Base-by-base conservation (phyloP, 345 rosid genomes). In the Conringia planisiliqua region DNA sequence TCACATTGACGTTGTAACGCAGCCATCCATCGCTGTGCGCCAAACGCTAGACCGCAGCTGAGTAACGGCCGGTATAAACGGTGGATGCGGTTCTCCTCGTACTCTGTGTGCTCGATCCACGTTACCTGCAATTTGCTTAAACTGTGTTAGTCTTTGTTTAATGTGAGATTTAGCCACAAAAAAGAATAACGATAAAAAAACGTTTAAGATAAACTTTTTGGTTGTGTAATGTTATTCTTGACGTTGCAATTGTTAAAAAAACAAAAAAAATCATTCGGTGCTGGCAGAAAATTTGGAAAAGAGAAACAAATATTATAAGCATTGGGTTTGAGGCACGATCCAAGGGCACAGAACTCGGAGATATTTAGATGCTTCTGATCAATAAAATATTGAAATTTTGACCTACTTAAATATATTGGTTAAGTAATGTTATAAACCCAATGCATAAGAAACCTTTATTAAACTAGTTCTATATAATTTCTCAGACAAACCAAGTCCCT, bases 61-160 rank as follows among this genome's bases (percentile, higher is more conserved):
- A 96, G 54, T 35, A 90, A 60, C 0, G 89, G 90, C 1, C 89
- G 85, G 77, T 85, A 96, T 9, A 89, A 89, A 10, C 86, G 94
- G 72, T 92, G 97, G 18, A 84, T 80, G 55, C 70, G 88, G 59
- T 79, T 85, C 68, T 89, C 97, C 0, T 92, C 99, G 43, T 90
- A 96, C 47, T 96, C 98, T 11, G 91, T 87, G 75, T 90, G 95
- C 70, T 96, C 99, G n/a, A 92, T 90, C 99, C 99, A 96, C 6
- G 95, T 92, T 44, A 96, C 98, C 99, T 96, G 76, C 78, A 74
- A 17, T 17, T 27, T 36, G 22, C 6, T 26, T 60, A 39, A 10
- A 51, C 38, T 27, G 7, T 27, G 59, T 54, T 27, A 54, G 59
- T 27, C 36, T 39, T 39, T 39, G 43, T 10, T 11, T 39, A 39